These are phyloP conservation scores for Pythium aquatile DNA, from an alignment of 352 stramenopile genomes.

Conservation along the genomic window DNA sequence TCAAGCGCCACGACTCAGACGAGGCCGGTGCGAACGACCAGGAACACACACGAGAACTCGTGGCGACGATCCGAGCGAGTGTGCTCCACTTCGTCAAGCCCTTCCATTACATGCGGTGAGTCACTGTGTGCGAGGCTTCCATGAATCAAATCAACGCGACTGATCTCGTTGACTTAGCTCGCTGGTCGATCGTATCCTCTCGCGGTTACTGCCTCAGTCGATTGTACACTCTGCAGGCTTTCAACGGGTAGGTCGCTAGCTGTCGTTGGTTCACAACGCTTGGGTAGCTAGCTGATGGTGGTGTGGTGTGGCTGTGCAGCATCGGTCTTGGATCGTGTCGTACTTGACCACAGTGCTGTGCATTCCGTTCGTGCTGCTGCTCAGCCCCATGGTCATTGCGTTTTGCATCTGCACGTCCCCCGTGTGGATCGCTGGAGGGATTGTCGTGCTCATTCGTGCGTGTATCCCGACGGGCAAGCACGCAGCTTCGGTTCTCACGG, in stretches of 20 bases:
- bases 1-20: slow-evolving; percentile 63
- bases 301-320: slow-evolving; percentile 23
- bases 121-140: not conserved
- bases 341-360: slow-evolving; percentile 65
- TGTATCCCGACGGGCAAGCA: slow-evolving; percentile 39
- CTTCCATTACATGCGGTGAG: slow-evolving; percentile 40
- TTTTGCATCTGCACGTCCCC: slow-evolving; percentile 75
- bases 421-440: slow-evolving; percentile 63
- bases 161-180: slow-evolving; percentile 5
- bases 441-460: slow-evolving; percentile 54
- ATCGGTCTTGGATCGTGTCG: slow-evolving; percentile 60
- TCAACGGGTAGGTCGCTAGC: slow-evolving; percentile 6
- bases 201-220: slow-evolving; percentile 12
- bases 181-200: slow-evolving; percentile 14
- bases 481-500: slow-evolving; percentile 21
- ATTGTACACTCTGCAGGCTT: slow-evolving; percentile 11
- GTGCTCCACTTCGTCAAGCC: slow-evolving; percentile 39
- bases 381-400: slow-evolving; percentile 78
- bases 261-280: no score
- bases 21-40: slow-evolving; percentile 22
- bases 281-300: not conserved
- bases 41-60: slow-evolving; percentile 8
- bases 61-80: slow-evolving; percentile 34
- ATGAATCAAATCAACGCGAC: not conserved
- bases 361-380: slow-evolving; percentile 67